Conservation (phyloP, 345 rosid genomes). For the Citrus hindsii region DNA sequence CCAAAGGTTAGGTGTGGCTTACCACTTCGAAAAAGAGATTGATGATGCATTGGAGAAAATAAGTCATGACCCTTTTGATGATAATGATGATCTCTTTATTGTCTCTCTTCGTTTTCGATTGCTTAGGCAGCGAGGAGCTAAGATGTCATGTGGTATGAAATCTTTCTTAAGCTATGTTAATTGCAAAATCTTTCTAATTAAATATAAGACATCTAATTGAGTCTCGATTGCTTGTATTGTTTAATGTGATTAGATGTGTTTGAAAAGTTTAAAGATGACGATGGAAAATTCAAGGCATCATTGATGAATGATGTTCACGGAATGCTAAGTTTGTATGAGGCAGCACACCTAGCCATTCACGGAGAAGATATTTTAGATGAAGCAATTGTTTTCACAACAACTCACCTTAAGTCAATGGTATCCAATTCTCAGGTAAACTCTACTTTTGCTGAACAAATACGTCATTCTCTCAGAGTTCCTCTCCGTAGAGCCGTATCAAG, state of each 20-base stretch:
- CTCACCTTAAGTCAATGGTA: slow-evolving; percentile 3
- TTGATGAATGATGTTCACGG: slow-evolving; percentile 3
- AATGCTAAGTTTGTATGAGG: not conserved
- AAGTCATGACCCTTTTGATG: not conserved
- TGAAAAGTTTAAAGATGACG: no score
- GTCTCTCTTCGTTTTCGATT: not conserved
- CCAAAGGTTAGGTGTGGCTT: slow-evolving; percentile 10
- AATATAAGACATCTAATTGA: no score
- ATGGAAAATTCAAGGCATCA: slow-evolving; percentile 7
- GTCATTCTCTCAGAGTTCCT: no score
- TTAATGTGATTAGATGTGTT: no score
- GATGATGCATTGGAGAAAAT: slow-evolving; percentile 14
- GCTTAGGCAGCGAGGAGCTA: no score
- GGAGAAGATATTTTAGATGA: slow-evolving; percentile 9
- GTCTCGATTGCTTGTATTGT: no score
- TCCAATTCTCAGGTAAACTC: not conserved
- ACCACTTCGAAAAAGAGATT: slow-evolving; percentile 25
- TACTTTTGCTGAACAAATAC: no score
- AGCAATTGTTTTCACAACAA: slow-evolving; percentile 8
- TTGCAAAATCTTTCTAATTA: no score
- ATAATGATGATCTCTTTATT: slow-evolving; percentile 4
- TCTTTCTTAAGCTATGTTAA: not conserved
- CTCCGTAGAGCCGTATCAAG: no score
- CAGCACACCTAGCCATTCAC: slow-evolving; percentile 5
- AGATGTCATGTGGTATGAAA: no score